These are phyloP conservation scores for Meyerozyma sp. DNA, from an alignment of 1,139 yeast species.

Conservation along the genomic window DNA sequence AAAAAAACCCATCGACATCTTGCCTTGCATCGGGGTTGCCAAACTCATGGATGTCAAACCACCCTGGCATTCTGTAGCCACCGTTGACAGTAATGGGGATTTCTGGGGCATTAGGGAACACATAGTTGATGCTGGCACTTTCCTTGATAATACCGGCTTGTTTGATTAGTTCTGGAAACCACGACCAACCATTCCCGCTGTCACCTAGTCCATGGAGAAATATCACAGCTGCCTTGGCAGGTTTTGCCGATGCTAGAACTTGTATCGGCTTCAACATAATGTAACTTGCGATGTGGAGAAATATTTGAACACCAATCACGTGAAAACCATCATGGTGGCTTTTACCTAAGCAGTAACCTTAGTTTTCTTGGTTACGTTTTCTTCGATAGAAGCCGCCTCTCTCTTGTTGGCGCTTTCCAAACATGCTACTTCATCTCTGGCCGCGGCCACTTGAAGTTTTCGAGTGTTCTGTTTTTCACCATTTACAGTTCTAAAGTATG, in stretches of 20 bases:
- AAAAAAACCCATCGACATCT: slow-evolving; percentile 62
- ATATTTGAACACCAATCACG: background rate
- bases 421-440: slow-evolving; percentile 4
- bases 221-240: slow-evolving; percentile 57
- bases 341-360: background rate
- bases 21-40: slow-evolving; percentile 44
- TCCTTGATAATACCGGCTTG: slow-evolving; percentile 39
- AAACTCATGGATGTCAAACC: slow-evolving; percentile 77
- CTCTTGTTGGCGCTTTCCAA: background rate
- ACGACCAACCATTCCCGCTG: slow-evolving; percentile 84
- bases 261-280: background rate
- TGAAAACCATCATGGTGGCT: background rate
- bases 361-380: background rate
- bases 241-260: slow-evolving; percentile 39
- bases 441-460: slow-evolving; percentile 38
- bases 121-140: slow-evolving; percentile 61
- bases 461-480: slow-evolving; percentile 51
- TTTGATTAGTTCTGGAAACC: slow-evolving; percentile 51
- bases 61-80: slow-evolving; percentile 69
- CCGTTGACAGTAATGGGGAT: slow-evolving; percentile 64
- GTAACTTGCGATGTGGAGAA: background rate
- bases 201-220: slow-evolving; percentile 92
- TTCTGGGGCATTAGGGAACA: slow-evolving; percentile 85
- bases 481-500: slow-evolving; percentile 82
- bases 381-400: background rate